Evolutionary conservation across 306 rosid genomes (phyloP).

Genomic region (Aeschynomene evenia): DNA sequence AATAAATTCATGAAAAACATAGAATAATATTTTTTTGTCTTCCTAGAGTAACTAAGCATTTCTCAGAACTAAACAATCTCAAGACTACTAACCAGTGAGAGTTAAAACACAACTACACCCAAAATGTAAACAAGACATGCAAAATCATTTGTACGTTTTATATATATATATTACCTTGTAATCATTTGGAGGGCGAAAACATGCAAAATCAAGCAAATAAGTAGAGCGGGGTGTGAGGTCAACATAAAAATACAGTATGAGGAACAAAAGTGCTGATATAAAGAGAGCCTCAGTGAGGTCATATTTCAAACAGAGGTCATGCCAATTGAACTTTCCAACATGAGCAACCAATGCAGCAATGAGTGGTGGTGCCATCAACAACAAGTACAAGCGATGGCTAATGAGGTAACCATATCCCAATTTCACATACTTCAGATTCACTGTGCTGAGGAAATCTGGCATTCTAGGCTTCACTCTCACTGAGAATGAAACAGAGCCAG

Average conservation of each 20-base stretch:
- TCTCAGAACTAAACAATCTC: not conserved
- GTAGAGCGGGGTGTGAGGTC: slow-evolving; percentile 42
- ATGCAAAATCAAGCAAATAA: slow-evolving; percentile 66
- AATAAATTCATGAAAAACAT: no score
- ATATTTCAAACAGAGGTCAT: slow-evolving; percentile 10
- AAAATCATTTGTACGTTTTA: no score
- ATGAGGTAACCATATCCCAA: slow-evolving; percentile 51
- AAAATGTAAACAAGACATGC: no score
- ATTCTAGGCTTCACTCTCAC: slow-evolving; percentile 41
- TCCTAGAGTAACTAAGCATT: no score
- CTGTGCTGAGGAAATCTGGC: slow-evolving; percentile 51
- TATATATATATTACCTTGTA: slow-evolving; percentile 70
- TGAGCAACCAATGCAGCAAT: slow-evolving; percentile 29
- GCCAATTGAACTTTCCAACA: slow-evolving; percentile 29
- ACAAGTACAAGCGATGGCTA: slow-evolving; percentile 30
- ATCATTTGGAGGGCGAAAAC: slow-evolving; percentile 63
- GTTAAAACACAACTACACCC: not conserved
- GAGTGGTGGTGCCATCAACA: slow-evolving; percentile 32
- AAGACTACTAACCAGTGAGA: no score
- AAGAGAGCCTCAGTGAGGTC: slow-evolving; percentile 33
- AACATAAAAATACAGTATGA: slow-evolving; percentile 30
- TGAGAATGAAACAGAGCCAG: slow-evolving; percentile 39
- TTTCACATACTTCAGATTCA: slow-evolving; percentile 50
- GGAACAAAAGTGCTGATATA: slow-evolving; percentile 17
- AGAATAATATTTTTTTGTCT: no score